Conservation (phyloP, 1,284 basidiomycete genomes). For the Rhodotorula sp. region DNA sequence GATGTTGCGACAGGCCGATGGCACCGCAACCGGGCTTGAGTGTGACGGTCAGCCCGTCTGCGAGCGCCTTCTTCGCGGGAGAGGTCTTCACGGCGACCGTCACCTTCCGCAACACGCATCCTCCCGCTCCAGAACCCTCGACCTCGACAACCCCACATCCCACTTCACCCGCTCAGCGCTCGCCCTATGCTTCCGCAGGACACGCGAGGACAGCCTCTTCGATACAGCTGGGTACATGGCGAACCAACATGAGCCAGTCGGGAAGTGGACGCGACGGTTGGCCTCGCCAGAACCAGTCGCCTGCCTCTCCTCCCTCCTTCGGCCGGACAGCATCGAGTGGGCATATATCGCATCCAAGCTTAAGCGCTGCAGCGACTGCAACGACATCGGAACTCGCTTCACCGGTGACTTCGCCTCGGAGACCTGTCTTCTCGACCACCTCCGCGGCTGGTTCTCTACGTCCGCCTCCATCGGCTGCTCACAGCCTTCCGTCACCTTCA, state of each 20-base stretch:
- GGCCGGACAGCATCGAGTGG: slow-evolving; percentile 4
- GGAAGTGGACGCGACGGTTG: slow-evolving; percentile 46
- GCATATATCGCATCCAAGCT: neutral
- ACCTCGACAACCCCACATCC: slow-evolving; percentile 46
- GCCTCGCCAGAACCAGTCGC: slow-evolving; percentile 54
- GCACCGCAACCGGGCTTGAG: slow-evolving; percentile 42
- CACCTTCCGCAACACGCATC: slow-evolving; percentile 75
- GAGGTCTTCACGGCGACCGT: slow-evolving; percentile 80
- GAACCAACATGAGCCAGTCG: no score
- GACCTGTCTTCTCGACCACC: neutral
- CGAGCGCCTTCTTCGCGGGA: slow-evolving; percentile 89
- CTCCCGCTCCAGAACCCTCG: slow-evolving; percentile 5
- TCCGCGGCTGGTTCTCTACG: neutral
- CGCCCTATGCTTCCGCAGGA: slow-evolving; percentile 44
- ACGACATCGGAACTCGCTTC: neutral
- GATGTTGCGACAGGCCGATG: neutral
- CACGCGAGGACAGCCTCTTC: slow-evolving; percentile 66
- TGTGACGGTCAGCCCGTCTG: slow-evolving; percentile 63
- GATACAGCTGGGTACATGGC: slow-evolving; percentile 55
- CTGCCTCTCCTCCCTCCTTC: neutral
- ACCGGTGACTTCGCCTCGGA: neutral
- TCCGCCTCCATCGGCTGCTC: neutral
- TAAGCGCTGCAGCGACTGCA: slow-evolving; percentile 6
- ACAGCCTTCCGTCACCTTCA: neutral
- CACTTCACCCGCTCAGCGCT: slow-evolving; percentile 50